Base-by-base conservation (phyloP, 345 rosid genomes). In the Linum tenue region DNA sequence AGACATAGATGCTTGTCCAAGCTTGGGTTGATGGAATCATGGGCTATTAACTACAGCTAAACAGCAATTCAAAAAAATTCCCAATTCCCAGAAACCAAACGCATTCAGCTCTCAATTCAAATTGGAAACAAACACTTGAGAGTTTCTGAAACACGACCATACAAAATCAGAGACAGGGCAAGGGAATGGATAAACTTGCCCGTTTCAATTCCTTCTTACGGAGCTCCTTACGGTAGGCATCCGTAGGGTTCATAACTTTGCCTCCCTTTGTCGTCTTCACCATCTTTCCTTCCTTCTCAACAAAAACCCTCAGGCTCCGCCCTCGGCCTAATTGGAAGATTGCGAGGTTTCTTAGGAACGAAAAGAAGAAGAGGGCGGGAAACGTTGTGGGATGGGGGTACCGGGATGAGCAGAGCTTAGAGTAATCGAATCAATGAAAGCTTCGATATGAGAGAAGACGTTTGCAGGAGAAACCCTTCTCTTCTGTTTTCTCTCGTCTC, bases 241-340 rank as follows among this genome's bases (percentile, higher is more conserved):
- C 99, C 60, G 97, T 94, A 70, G 99, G 99, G 84, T 94, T 94
- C 97, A 94, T 90, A 69, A 90, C 95, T 72, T 94, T 90, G 69
- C 99, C 99, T 75, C 97, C 99, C 70, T 90, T 94, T 17, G 99
- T 90, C 69, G 99, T 94, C 96, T 94, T 94, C 99, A 94, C 90
- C 75, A 78, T 69, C 55, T 39, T 51, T 10, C 53, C 60, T 22
- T 22, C 31, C 60, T 22, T 22, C 31, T 22, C 31, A 22, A 5
- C 31, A 31, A 7, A 5, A 15, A 12, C 60, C 38, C 37, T 37
- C 60, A 17, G 37, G 2, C 51, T 48, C 53, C 14, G 14, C 53
- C 14, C 51, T 48, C 53, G 9, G 14, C 53, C 53, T 48, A 12
- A 12, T 48, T 3, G 3, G 53, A 48, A 48, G 53, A 15, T 48